Base-by-base conservation (phyloP, 176 grass and related monocot genomes). In the Alloteropsis semialata region DNA sequence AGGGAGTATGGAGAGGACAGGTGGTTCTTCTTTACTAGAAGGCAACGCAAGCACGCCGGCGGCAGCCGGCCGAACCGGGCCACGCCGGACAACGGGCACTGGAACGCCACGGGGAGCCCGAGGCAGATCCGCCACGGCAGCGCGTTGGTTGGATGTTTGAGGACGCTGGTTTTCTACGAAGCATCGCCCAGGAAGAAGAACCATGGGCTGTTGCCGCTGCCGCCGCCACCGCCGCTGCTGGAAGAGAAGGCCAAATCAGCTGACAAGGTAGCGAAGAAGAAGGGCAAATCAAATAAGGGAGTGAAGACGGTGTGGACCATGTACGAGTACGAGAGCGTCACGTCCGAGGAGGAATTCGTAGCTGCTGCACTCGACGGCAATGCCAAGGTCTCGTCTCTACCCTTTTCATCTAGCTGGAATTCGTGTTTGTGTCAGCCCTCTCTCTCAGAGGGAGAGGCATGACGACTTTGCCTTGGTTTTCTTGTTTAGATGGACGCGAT, bases 21-120 rank as follows among this genome's bases (percentile, higher is more conserved):
- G 77, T 86, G 76, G 77, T 86, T 57, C 84, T 86, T 86, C 77
- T 86, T 81, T 76, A 65, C 57, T 13, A 43, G 0, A 14, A 72
- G 69, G 27, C 0, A 42, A 5, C 45, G 15, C 25, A 86, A 86
- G 69, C 63, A 81, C 58, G 1, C 0, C 0, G 19, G 39, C 28
- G 25, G 84, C 36, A 74, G 0, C 19, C 76, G 69, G 27, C 84
- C 84, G 46, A 65, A 80, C 68, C 77, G 84, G 21, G 64, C 69
- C 5, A 86, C 84, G 76, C 5, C 3, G 45, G 58, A 7, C 27
- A 66, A 56, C 0, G 84, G 69, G 12, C 60, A 19, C 68, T 86
- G 77, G 84, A 86, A 81, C 77, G 84, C 84, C 69, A 74, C 84
- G 34, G 84, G 84, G 14, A 29, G 67, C 38, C 14, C 24, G 14